These are phyloP conservation scores for Penicillium janthinellum DNA, from an alignment of 2,329 filamentous ascomycete species.

Conservation along the genomic window DNA sequence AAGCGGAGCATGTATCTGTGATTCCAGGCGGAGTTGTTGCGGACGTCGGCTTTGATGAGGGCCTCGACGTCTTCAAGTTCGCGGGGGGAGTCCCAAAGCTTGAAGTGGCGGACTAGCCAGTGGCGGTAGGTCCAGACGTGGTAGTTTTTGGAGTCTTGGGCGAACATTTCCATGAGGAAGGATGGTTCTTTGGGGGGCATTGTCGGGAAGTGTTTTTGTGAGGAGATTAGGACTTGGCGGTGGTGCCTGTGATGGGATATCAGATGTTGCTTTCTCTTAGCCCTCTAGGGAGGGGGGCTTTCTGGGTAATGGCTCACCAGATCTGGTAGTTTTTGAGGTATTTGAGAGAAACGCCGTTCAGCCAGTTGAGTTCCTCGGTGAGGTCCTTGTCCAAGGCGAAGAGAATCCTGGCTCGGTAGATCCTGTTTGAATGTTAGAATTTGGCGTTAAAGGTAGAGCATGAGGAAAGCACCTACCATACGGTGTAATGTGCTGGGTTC, in stretches of 20 bases:
- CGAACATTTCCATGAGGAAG: conserved; percentile 80
- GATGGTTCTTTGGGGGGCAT: conserved; percentile 68
- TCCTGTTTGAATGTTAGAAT: conserved; percentile 46
- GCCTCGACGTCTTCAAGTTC: conserved; percentile 72
- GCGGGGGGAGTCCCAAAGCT: conserved; percentile 55
- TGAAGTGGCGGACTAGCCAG: conserved; percentile 68
- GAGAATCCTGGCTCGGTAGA: conserved; percentile 84
- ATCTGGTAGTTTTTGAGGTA: conserved; percentile 99
- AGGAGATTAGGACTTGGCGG: conserved; percentile 58
- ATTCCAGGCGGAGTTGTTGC: conserved; percentile 98
- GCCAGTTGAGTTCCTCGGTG: conserved; percentile 75
- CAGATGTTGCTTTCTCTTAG: neutral
- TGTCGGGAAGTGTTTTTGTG: conserved; percentile 48
- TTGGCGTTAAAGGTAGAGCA: neutral
- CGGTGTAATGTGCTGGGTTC: conserved; percentile 97
- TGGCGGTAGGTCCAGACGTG: conserved; percentile 98
- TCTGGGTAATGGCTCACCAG: conserved; percentile 57
- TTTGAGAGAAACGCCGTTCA: conserved; percentile 77
- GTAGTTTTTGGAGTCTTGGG: conserved; percentile 91
- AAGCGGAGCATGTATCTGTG: conserved; percentile 96
- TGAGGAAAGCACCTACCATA: conserved; percentile 65
- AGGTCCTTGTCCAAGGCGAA: conserved; percentile 67
- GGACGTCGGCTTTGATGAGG: conserved; percentile 76
- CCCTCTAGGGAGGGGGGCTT: neutral
- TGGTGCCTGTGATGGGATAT: conserved; percentile 54